A percentile compares a stretch with the other conserved stretches of the same genome.
phyloP scores from a whole-genome alignment of 2,329 filamentous ascomycete genomes.

The Sporothrix humicola region DNA sequence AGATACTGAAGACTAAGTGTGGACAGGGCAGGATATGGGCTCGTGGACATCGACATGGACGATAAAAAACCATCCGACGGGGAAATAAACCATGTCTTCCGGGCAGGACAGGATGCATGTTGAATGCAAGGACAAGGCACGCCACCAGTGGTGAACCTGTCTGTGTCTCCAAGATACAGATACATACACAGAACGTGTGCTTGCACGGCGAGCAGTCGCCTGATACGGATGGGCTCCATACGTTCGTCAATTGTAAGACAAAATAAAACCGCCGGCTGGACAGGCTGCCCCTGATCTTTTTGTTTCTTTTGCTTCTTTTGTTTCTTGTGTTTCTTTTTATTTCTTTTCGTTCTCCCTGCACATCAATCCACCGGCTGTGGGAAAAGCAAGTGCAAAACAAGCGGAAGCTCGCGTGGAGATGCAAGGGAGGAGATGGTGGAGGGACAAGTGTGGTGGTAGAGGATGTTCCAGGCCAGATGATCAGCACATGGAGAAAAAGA shows the following conservation, averaged over 20 bases:
- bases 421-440: conserved; percentile 6
- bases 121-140: not conserved
- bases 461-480: conserved; percentile 17
- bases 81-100: conserved; percentile 8
- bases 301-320: no score
- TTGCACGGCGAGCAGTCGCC: not conserved
- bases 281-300: not conserved
- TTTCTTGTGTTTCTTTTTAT: no score
- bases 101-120: not conserved
- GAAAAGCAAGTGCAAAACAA: not conserved
- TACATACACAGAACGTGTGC: not conserved
- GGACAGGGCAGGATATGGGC: not conserved
- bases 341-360: not conserved
- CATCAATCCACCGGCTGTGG: not conserved
- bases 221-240: not conserved
- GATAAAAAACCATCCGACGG: not conserved
- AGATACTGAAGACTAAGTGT: not conserved
- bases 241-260: conserved; percentile 17
- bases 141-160: not conserved
- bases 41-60: not conserved
- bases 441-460: no score
- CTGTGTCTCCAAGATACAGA: no score
- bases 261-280: conserved; percentile 23
- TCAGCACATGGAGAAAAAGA: not conserved
- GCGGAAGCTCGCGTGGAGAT: not conserved